Conservation (phyloP, 2,329 filamentous ascomycete genomes). For the Tricladium varicosporioides region DNA sequence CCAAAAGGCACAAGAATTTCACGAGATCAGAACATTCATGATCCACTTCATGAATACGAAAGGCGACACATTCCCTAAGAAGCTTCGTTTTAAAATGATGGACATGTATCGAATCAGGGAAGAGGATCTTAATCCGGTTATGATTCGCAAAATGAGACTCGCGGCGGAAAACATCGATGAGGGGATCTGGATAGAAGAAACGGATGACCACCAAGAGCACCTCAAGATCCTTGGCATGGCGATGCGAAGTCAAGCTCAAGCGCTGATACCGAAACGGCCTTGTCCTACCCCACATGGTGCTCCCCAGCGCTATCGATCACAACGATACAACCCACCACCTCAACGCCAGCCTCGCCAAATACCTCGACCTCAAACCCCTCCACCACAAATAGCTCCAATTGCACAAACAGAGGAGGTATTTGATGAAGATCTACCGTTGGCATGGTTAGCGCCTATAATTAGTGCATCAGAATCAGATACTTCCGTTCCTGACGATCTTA, state of each 20-base stretch:
- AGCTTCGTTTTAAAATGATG: conserved; percentile 24
- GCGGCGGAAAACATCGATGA: conserved; percentile 11
- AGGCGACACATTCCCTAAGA: conserved; percentile 21
- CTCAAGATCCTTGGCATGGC: conserved; percentile 14
- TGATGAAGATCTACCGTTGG: background rate
- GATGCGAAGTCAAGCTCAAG: conserved; percentile 16
- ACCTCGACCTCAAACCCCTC: background rate
- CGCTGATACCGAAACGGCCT: background rate
- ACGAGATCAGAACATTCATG: conserved; percentile 25
- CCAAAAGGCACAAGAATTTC: conserved; percentile 20
- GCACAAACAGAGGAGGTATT: background rate
- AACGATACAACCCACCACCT: background rate
- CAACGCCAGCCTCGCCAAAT: background rate
- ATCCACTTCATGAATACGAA: conserved; percentile 26
- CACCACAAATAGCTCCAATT: background rate
- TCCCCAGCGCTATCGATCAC: background rate
- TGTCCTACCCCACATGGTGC: background rate
- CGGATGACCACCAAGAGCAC: conserved; percentile 7
- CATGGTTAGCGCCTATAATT: background rate
- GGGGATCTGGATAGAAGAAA: conserved; percentile 10
- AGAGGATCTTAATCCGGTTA: conserved; percentile 19
- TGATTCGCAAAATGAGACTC: conserved; percentile 4
- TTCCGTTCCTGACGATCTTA: background rate
- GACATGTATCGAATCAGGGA: conserved; percentile 25
- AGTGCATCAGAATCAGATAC: background rate